Base-by-base conservation (phyloP, 306 rosid genomes). In the Castanea sativa region DNA sequence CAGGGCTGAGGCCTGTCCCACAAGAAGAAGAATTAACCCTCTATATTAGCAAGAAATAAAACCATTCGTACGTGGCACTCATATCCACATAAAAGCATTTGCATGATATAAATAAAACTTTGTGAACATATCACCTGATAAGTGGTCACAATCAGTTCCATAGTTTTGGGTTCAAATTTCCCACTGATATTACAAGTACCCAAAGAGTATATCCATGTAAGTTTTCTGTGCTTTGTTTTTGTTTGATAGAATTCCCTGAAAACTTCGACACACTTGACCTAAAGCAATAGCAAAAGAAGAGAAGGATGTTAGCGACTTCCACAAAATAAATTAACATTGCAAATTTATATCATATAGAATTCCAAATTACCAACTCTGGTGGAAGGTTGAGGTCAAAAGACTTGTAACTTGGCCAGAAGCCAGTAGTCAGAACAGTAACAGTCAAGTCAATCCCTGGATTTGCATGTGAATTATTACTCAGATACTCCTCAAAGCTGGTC, bases 201-300 rank as follows among this genome's bases (percentile, higher is more conserved):
- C 81, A 94, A 78, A 8, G 98, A 92, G 81, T 92, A 91, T 74
- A 94, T 92, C 98, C 98, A 94, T 0, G 97, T 83, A 60, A 94
- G 97, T 83, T 94, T 94, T 83, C 93, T 85, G 25, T 92, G 91
- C 55, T 87, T 90, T 3, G 92, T 85, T 85, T 78, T 89, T 33
- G 88, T 83, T 76, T 88, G 88, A 83, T 92, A 92, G 80, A 89
- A 94, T 5, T 58, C 91, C 81, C 89, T 91, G 71, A 92, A 94
- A 82, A 90, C 93, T 86, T 92, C 93, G 79, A 94, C 96, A 61
- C 97, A 94, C 82, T 82, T 94, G 51, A 87, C 92, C 98, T 94
- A 84, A 55, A 81, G 55, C 55, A 68, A 4, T 75, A 69, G 75
- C 74, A 57, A 25, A 16, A 14, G 59, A 55, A n/a, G 56, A 18